A percentile compares a stretch with the other conserved stretches of the same genome.
These are phyloP conservation scores for Penicillium fuscoglaucum DNA, from an alignment of 2,329 filamentous ascomycete species.

Conservation along the genomic window DNA sequence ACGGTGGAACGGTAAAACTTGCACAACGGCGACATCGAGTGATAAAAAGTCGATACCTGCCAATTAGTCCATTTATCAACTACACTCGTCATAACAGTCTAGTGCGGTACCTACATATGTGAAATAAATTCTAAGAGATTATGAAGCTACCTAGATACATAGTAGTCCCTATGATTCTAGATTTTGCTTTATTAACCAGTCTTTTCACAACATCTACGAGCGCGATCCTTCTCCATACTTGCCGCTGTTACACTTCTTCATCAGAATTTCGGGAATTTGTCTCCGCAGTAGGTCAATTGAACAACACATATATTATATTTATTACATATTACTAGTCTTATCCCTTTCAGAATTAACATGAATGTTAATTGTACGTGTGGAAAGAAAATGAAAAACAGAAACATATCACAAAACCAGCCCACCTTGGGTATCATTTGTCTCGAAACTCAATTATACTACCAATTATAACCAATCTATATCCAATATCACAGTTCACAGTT, in stretches of 20 bases:
- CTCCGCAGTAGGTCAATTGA: neutral
- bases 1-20: too few species aligned
- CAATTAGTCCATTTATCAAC: too few species aligned
- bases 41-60: neutral
- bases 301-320: neutral
- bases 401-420: neutral
- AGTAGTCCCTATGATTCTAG: too few species aligned
- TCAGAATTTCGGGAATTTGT: neutral
- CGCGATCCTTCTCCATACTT: too few species aligned
- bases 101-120: too few species aligned
- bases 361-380: neutral
- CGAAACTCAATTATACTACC: neutral
- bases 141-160: too few species aligned
- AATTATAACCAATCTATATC: neutral
- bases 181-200: too few species aligned
- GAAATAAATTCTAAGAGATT: too few species aligned
- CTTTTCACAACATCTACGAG: too few species aligned
- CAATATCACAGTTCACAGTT: too few species aligned
- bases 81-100: too few species aligned
- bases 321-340: neutral
- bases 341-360: neutral
- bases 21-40: neutral
- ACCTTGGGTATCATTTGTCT: neutral
- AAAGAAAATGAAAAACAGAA: neutral
- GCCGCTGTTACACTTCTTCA: too few species aligned